These are phyloP conservation scores for Ceratobasidium sp. DNA, from an alignment of 1,284 basidiomycete genomes.

Conservation along the genomic window DNA sequence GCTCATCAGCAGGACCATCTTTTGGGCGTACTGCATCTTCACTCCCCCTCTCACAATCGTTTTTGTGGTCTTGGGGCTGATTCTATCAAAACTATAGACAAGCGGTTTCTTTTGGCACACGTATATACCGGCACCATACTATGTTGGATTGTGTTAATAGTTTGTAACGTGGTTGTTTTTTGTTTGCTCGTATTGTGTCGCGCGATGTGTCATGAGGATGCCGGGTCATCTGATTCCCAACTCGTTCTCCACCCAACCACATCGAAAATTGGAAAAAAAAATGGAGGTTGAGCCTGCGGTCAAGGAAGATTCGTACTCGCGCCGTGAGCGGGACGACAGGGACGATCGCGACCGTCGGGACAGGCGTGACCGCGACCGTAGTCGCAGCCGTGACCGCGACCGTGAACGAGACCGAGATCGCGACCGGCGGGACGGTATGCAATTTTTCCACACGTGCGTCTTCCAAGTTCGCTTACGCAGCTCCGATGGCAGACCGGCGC, in stretches of 20 bases:
- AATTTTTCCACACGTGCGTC: neutral
- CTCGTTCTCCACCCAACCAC: conserved; percentile 26
- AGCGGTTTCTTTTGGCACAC: neutral
- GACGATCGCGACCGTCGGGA: conserved; percentile 47
- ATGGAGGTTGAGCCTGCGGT: conserved; percentile 34
- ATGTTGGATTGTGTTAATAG: neutral
- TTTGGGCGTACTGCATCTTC: conserved; percentile 81
- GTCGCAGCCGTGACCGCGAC: conserved; percentile 54
- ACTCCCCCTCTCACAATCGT: conserved; percentile 80
- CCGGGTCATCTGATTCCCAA: conserved; percentile 26
- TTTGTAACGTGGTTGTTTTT: neutral
- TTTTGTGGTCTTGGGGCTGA: conserved; percentile 75
- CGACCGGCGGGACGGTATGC: conserved; percentile 26
- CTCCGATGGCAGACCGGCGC: conserved; percentile 1
- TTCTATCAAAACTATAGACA: conserved; percentile 52
- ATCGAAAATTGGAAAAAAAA: conserved; percentile 34
- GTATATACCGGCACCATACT: conserved; percentile 30
- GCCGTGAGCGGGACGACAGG: conserved; percentile 49
- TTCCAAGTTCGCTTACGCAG: conserved; percentile 18
- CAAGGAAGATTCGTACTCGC: conserved; percentile 36
- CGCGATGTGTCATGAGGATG: conserved; percentile 18
- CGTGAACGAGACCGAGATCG: conserved; percentile 51
- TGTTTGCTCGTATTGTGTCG: conserved; percentile 7
- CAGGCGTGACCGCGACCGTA: conserved; percentile 48
- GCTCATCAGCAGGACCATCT: conserved; percentile 81